phyloP scores from a whole-genome alignment of 2,329 filamentous ascomycete species.

The Apiospora kogelbergensis region DNA sequence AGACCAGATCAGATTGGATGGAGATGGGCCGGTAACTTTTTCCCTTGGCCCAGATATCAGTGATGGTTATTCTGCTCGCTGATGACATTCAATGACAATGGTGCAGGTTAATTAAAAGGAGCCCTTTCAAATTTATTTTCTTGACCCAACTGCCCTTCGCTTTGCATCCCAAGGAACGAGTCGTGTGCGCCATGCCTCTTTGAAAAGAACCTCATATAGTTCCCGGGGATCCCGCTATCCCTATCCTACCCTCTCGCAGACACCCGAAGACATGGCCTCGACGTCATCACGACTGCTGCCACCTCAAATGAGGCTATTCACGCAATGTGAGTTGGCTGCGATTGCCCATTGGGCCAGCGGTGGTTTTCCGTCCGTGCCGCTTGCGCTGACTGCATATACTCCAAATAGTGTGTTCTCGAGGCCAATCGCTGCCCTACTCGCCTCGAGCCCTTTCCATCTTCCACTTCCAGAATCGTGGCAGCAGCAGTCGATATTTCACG shows the following conservation, averaged over 20 bases:
- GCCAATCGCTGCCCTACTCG: constrained; percentile 17
- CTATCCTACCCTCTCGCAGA: constrained; percentile 5
- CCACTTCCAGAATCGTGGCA: not conserved
- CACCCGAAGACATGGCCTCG: constrained; percentile 14
- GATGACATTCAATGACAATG: not conserved
- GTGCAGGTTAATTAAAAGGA: not conserved
- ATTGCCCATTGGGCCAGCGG: not conserved
- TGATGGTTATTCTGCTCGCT: not conserved
- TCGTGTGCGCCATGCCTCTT: not conserved
- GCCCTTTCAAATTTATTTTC: not conserved
- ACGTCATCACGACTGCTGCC: constrained; percentile 13
- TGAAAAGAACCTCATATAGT: not conserved
- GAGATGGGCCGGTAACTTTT: constrained; percentile 3
- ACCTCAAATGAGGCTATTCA: constrained; percentile 9
- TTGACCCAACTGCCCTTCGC: not conserved
- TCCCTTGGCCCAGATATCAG: not conserved
- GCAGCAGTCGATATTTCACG: constrained; percentile 23
- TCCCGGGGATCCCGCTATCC: constrained; percentile 10
- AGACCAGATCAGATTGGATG: not conserved
- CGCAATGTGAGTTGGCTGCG: constrained; percentile 4
- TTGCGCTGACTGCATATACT: not conserved
- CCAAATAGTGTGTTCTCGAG: constrained; percentile 19
- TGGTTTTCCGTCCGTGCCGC: too few relatives aligned
- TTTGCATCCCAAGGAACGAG: too few relatives aligned
- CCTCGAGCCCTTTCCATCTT: constrained; percentile 14